These are phyloP conservation scores for Candida dendrica DNA, from an alignment of 805 yeast genomes.

Conservation along the genomic window DNA sequence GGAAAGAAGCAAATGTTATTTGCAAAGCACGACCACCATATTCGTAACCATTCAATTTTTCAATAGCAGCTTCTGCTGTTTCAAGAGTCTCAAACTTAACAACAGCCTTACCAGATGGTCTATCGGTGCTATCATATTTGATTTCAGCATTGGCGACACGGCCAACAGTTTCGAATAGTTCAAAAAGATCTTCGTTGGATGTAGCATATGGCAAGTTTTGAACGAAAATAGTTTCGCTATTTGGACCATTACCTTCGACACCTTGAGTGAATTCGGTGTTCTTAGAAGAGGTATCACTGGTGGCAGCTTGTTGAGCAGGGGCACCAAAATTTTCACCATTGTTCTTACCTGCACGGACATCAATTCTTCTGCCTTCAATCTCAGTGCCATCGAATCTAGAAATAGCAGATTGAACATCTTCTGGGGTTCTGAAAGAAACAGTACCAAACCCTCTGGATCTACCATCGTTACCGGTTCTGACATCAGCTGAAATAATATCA, in stretches of 20 bases:
- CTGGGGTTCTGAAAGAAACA: conserved; percentile 58
- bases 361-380: conserved; percentile 69
- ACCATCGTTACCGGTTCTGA: conserved; percentile 57
- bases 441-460: conserved; percentile 84
- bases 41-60: conserved; percentile 67
- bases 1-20: conserved; percentile 51
- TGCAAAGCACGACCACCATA: conserved; percentile 76
- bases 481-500: conserved; percentile 74
- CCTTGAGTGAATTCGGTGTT: conserved; percentile 54
- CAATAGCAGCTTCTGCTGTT: conserved; percentile 68
- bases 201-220: conserved; percentile 85
- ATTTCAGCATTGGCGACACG: conserved; percentile 70
- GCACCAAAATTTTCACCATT: conserved; percentile 8
- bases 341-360: conserved; percentile 66
- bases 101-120: conserved; percentile 80
- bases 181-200: conserved; percentile 75
- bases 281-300: conserved; percentile 22
- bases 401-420: conserved; percentile 68
- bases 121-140: conserved; percentile 51
- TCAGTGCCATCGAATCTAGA: conserved; percentile 61
- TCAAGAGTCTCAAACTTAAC: conserved; percentile 63
- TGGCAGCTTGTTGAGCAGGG: conserved; percentile 9
- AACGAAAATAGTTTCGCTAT: conserved; percentile 57
- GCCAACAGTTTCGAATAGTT: conserved; percentile 81
- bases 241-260: conserved; percentile 54